A percentile compares a stretch with the other conserved stretches of the same genome.
These are phyloP conservation scores for Phytophthora foliorum DNA, from an alignment of 352 stramenopile species.

Conservation along the genomic window DNA sequence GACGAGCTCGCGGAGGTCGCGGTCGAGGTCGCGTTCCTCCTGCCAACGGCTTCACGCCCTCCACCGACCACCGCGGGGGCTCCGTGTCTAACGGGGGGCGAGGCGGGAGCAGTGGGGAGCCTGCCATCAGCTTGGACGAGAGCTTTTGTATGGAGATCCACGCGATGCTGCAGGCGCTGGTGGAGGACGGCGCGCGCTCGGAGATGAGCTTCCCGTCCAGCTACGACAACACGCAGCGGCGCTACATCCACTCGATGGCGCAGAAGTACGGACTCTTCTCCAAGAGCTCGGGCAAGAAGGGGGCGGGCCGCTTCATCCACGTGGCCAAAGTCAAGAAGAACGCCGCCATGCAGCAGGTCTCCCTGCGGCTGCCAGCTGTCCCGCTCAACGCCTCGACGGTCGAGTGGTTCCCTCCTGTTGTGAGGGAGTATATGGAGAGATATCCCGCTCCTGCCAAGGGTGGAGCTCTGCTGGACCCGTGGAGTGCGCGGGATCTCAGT, in stretches of 20 bases:
- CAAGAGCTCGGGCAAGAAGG: constrained; percentile 81
- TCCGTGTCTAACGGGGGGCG: constrained; percentile 8
- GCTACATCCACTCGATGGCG: constrained; percentile 85
- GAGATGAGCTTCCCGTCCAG: constrained; percentile 77
- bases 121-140: constrained; percentile 68
- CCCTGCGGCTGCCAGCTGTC: constrained; percentile 54
- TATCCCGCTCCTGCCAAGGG: constrained; percentile 40
- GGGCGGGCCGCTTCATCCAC: constrained; percentile 73
- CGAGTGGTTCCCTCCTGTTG: constrained; percentile 52
- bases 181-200: constrained; percentile 61
- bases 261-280: constrained; percentile 86
- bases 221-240: constrained; percentile 81
- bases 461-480: constrained; percentile 27
- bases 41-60: constrained; percentile 11
- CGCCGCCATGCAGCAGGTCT: constrained; percentile 78
- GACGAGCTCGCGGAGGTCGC: constrained; percentile 9
- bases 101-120: constrained; percentile 7
- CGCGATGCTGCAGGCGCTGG: constrained; percentile 63
- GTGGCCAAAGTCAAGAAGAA: constrained; percentile 89
- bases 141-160: constrained; percentile 80
- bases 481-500: constrained; percentile 36
- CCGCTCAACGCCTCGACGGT: constrained; percentile 41
- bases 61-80: constrained; percentile 5
- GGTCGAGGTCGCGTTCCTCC: constrained; percentile 22
- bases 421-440: constrained; percentile 55